Evolutionary conservation across 1,284 basidiomycete genomes (phyloP), one percentile per base, ranked within the genome.

Genomic region (Boletus subluridellus): DNA sequence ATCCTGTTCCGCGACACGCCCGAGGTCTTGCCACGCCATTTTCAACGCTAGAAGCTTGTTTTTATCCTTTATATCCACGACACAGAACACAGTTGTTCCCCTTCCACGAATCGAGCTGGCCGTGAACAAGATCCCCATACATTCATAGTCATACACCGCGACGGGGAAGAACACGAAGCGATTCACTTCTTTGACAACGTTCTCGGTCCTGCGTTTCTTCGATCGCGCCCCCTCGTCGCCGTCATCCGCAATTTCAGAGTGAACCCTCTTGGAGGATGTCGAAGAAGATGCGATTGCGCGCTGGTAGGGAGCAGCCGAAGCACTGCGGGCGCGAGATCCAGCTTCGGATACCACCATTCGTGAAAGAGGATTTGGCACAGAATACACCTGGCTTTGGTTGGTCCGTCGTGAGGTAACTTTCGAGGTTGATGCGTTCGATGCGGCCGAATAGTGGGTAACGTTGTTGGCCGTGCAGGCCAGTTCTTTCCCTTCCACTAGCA

Each of bases 71-170:
- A 21, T 21, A 21, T 21, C 21, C 21, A 21, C 21, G 21, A 21
- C 21, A 21, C 21, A 21, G 21, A 21, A 21, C 21, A 21, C 21
- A 21, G 21, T 21, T 21, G 21, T 21, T 21, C 21, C 21, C 21
- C 21, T 21, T 21, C 21, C 21, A 21, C 21, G 21, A 21, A 21
- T 21, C 6, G 34, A 34, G 34, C 55, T 32, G 0, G 48, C 21
- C n/a, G 54, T 58, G 39, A 63, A 60, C 52, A 60, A 28, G 5
- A 56, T 41, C 1, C 58, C 60, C 3, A 60, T 9, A 28, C 54
- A 60, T 17, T 17, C 2, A 17, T 54, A 10, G 10, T 49, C 57
- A n/a, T 59, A 50, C 48, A 37, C 34, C 10, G 12, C 9, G 5
- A 35, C 48, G 0, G 21, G 48, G 12, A 15, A 49, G 34, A 47